Evolutionary conservation across 75 land plant genomes (phyloP), one percentile per base, ranked within the genome.

Genomic region (Picea glauca): DNA sequence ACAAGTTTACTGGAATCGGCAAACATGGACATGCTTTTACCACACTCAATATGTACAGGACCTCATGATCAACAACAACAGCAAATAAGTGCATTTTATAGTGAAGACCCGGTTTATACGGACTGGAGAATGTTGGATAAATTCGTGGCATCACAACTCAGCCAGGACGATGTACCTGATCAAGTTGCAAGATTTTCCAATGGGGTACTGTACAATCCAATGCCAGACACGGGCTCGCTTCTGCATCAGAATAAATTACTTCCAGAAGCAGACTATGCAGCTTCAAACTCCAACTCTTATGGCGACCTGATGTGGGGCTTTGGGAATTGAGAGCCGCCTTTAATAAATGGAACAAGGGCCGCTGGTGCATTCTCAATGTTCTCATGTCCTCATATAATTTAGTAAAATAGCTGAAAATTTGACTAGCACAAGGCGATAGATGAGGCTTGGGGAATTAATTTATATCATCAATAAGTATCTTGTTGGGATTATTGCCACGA

Each of bases 111-210:
- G 57, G 80, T 76, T 18, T 50, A 50, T 9, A 88, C 92, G 7
- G 94, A 92, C 64, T 92, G 94, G 94, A 87, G 92, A 58, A 87
- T 82, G 7, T 77, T 92, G 1, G 94, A 92, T 77, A 90, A 86
- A 85, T 87, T 92, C 65, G 94, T 90, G 8, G 94, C 94, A 11
- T 90, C 94, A 3, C 94, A 92, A 58, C 77, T 92, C 80, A 92
- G 92, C 59, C 87, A 87, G 14, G 93, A 79, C 18, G 85, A 87
- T 11, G 79, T 70, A 1, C 11, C 26, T 43, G 74, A 70, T 38
- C 23, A 70, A 43, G 74, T 40, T 21, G 21, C 50, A 8, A 46
- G 21, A 20, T 70, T 70, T 9, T 50, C 56, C 56, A 50, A 50
- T 50, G 56, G 56, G 56, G 11, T 50, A 11, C 12, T 2, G 12